phyloP scores from a whole-genome alignment of 2,329 filamentous ascomycete genomes.

The Neobulgaria alba region DNA sequence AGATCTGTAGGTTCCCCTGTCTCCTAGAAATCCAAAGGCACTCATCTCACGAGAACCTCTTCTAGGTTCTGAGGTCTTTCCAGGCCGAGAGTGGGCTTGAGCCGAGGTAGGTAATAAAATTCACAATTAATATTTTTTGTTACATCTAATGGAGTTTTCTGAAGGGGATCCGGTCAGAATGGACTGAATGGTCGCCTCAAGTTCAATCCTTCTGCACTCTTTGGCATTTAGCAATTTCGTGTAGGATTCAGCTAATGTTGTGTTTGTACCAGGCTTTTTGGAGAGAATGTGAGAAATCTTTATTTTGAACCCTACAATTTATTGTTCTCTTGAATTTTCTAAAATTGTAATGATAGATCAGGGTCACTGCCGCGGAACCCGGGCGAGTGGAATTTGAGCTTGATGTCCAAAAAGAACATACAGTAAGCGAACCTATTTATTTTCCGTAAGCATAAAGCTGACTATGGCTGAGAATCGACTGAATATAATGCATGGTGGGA shows the following conservation, averaged over 20 bases:
- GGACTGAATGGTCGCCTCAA: no score
- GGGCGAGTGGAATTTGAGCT: constrained; percentile 70
- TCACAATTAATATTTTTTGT: no score
- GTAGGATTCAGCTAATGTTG: background rate
- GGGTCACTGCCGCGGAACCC: constrained; percentile 53
- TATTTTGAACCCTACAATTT: background rate
- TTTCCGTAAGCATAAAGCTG: background rate
- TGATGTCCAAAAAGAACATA: constrained; percentile 66
- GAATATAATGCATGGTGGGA: constrained; percentile 68
- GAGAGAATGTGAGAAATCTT: constrained; percentile 25
- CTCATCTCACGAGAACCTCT: no score
- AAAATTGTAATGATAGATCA: constrained; percentile 41
- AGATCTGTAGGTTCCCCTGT: constrained; percentile 55
- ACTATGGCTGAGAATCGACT: constrained; percentile 55
- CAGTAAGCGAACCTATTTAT: constrained; percentile 38
- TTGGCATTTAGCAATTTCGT: background rate
- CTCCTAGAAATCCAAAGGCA: no score
- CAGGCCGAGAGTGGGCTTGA: constrained; percentile 69
- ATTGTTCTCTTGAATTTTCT: background rate
- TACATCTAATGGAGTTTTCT: no score
- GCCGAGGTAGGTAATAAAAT: constrained; percentile 64
- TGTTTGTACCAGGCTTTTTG: constrained; percentile 22
- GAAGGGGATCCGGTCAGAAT: no score
- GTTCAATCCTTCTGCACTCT: no score
- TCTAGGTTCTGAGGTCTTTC: constrained; percentile 80